Base-by-base conservation (phyloP, 805 yeast species). In the Debaryomyces tyrocola region DNA sequence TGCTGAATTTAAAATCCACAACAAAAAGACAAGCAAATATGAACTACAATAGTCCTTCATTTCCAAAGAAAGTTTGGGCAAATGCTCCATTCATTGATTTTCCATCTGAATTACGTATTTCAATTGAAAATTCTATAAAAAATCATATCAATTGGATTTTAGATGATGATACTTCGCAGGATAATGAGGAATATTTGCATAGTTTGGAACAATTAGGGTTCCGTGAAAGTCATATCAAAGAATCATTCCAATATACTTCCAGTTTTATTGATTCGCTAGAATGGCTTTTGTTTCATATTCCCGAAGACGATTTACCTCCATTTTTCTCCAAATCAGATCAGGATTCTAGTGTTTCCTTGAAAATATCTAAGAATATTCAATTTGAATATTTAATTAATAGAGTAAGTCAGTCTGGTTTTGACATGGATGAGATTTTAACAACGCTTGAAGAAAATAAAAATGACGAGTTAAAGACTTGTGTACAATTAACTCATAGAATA, bases 221-320 rank as follows among this genome's bases (percentile, higher is more conserved):
- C 57, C 78, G 90, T 47, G 64, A 69, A 31, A 58, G 77, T 1
- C 97, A 91, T 59, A 79, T 85, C 0, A 65, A 69, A 1, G 98
- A 92, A 57, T 83, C 97, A 0, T 66, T 88, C 40, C 66, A 70
- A 21, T 87, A 87, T 57, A 71, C 84, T 0, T 52, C 59, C 3
- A 55, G 75, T 1, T 74, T 81, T 45, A 72, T 77, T 1, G 80
- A 77, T 20, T 75, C 85, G 0, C 63, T 87, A 37, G 88, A 84
- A 50, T 87, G 94, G 92, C 75, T 92, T 15, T 66, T 92, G 9
- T 84, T 91, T 53, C 94, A 92, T 58, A 80, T 92, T 3, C 98
- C 98, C 0, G 97, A 94, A 52, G 98, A 91, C 59, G 99, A 92
- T 57, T 69, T 92, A 28, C 99, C 99, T 0, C 54, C 67, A 0